phyloP scores from a whole-genome alignment of 768 basidiomycete genomes.

The Phylloporus scabripes region DNA sequence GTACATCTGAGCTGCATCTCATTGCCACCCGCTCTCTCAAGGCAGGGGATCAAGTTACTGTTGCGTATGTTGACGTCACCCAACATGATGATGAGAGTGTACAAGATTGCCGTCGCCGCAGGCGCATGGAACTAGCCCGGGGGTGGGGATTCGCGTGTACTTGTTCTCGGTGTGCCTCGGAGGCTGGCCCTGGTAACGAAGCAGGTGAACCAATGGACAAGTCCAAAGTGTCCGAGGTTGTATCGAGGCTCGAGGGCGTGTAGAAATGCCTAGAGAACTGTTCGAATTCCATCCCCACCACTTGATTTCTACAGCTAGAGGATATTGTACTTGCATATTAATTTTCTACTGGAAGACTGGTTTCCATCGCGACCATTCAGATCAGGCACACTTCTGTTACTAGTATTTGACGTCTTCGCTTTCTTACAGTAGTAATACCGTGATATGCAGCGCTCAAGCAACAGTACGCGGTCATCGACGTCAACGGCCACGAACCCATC shows the following conservation, averaged over 20 bases:
- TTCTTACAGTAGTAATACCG: background rate
- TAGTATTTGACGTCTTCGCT: background rate
- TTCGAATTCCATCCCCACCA: background rate
- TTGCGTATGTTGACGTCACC: conserved; percentile 69
- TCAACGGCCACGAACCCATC: conserved; percentile 31
- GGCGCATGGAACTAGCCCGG: conserved; percentile 68
- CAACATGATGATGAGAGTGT: conserved; percentile 49
- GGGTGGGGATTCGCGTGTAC: conserved; percentile 81
- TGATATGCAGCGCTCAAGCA: conserved; percentile 29
- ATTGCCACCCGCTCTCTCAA: conserved; percentile 62
- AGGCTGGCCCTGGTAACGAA: conserved; percentile 35
- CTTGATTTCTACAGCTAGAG: too few species aligned
- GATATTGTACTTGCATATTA: too few species aligned
- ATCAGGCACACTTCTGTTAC: background rate
- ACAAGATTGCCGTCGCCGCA: conserved; percentile 53
- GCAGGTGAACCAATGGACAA: conserved; percentile 42
- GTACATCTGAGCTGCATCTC: conserved; percentile 66
- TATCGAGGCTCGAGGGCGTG: conserved; percentile 27
- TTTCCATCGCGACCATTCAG: conserved; percentile 20
- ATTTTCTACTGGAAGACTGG: background rate
- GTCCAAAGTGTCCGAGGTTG: conserved; percentile 41
- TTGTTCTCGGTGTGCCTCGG: conserved; percentile 59
- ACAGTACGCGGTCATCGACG: conserved; percentile 24
- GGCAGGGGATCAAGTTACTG: conserved; percentile 69
- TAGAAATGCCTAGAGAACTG: conserved; percentile 1